Base-by-base conservation (phyloP, 2,329 filamentous ascomycete species). In the Dryadomyces quercivorus region DNA sequence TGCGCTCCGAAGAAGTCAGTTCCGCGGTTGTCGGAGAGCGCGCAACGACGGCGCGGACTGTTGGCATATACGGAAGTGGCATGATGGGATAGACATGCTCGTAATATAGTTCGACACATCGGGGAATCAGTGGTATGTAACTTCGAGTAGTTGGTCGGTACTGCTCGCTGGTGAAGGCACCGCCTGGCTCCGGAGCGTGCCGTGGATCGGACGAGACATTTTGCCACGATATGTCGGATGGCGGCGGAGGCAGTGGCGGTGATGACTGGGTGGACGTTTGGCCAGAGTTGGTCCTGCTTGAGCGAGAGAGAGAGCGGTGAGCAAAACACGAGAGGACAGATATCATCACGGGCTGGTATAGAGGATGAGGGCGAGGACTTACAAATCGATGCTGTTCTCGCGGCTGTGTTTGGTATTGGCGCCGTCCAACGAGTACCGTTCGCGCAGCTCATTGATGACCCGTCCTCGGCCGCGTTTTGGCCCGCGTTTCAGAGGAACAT, bases 1-100 rank as follows among this genome's bases (percentile, higher is more conserved):
- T 74, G 60, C 69, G 69, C 50, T 73, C 70, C 13, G 65, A 65
- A 49, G 63, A 64, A 31, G 66, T 61, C 56, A 72, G 64, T 45
- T 72, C 70, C 20, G 63, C 64, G 46, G 63, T 63, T 31, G 65
- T 62, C 56, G 69, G 63, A 1, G 65, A 63, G 12, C 67, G 71
- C 66, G 58, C 67, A 62, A 67, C 76, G 63, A 78, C 77, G 59
- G 70, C 70, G 48, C 74, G 70, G 48, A 81, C 69, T 9, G 71
- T 71, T 47, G 81, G 76, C 62, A 79, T 78, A 53, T 82, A 76
- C 8, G 84, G 65, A 4, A 84, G 72, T 1, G 81, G 81, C 70
- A 82, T 80, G 52, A 80, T 80, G n/a, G 80, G 78, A 59, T 84
- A 84, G 53, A 84, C 74, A 63, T 82, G 73, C 60, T 73, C 69